Conservation (phyloP, 768 basidiomycete genomes). For the Termitomyces sp. region DNA sequence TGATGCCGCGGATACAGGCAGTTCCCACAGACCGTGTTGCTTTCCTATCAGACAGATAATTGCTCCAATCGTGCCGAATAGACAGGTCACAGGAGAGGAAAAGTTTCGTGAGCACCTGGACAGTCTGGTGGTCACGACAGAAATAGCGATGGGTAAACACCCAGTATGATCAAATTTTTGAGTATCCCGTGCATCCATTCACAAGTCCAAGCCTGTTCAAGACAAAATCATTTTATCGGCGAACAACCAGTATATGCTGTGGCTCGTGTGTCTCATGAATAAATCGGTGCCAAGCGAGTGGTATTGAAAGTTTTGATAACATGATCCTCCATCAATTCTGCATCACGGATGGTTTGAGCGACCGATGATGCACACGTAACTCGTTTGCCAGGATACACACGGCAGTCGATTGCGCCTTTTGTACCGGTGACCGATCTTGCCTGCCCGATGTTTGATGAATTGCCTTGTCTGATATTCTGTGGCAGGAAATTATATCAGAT, state of each 20-base stretch:
- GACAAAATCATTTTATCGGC: neutral
- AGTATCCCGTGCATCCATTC: neutral
- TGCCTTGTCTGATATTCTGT: conserved; percentile 4
- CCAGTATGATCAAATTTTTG: neutral
- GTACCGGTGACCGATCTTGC: conserved; percentile 9
- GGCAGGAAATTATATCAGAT: too few relatives aligned
- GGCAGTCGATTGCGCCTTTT: conserved; percentile 4
- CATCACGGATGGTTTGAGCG: conserved; percentile 6
- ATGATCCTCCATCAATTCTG: neutral
- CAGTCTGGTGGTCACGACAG: neutral
- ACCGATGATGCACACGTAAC: conserved; percentile 21
- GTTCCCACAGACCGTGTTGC: conserved; percentile 2
- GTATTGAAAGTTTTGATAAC: neutral
- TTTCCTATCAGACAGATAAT: conserved; percentile 1
- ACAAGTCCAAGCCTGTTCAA: neutral
- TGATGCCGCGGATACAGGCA: neutral
- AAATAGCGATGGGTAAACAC: too few relatives aligned
- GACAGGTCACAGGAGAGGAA: neutral
- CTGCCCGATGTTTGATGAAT: conserved; percentile 10
- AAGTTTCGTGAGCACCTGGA: neutral
- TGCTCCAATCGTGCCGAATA: neutral
- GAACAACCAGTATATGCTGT: neutral
- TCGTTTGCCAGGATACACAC: too few relatives aligned
- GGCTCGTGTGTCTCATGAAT: neutral
- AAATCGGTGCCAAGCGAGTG: too few relatives aligned